Percentiles rank a stretch among this genome's conserved stretches.
Evolutionary conservation across 192 early-diverging fungal species (phyloP).

Genomic region (Gonapodya prolifera): DNA sequence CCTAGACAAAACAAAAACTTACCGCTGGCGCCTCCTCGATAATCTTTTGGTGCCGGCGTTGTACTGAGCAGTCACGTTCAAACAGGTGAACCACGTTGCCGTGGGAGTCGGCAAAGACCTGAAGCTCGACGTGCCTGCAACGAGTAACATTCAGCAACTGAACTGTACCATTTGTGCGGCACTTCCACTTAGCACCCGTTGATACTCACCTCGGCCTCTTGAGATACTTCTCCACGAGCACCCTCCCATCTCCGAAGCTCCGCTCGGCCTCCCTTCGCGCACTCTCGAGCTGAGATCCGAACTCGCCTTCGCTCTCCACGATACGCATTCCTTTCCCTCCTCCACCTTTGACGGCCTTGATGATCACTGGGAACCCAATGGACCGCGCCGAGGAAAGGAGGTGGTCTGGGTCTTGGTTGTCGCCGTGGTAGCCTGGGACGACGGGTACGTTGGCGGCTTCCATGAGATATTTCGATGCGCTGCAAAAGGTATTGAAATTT

Average conservation of each 20-base stretch:
- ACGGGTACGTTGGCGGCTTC: conserved; percentile 73
- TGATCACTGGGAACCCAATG: conserved; percentile 92
- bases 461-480: conserved; percentile 88
- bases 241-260: conserved; percentile 80
- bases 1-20: too few relatives aligned
- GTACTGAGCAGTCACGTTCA: conserved; percentile 92
- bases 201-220: conserved; percentile 46
- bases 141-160: background rate
- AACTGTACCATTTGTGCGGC: too few relatives aligned
- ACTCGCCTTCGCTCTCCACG: conserved; percentile 60
- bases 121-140: conserved; percentile 77
- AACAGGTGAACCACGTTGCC: conserved; percentile 86
- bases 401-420: conserved; percentile 60
- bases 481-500: conserved; percentile 17
- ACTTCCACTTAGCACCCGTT: background rate
- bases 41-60: conserved; percentile 91
- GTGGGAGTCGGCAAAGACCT: conserved; percentile 82
- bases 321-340: conserved; percentile 98
- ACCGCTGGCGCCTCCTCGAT: conserved; percentile 90
- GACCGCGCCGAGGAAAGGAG: conserved; percentile 57
- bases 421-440: conserved; percentile 91
- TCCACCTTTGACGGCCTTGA: conserved; percentile 94
- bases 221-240: conserved; percentile 88
- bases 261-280: conserved; percentile 76
- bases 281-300: conserved; percentile 73